Percentiles rank a stretch among this genome's conserved stretches.
phyloP scores from a whole-genome alignment of 2,329 filamentous ascomycete genomes.

The Dactylellina sp. region DNA sequence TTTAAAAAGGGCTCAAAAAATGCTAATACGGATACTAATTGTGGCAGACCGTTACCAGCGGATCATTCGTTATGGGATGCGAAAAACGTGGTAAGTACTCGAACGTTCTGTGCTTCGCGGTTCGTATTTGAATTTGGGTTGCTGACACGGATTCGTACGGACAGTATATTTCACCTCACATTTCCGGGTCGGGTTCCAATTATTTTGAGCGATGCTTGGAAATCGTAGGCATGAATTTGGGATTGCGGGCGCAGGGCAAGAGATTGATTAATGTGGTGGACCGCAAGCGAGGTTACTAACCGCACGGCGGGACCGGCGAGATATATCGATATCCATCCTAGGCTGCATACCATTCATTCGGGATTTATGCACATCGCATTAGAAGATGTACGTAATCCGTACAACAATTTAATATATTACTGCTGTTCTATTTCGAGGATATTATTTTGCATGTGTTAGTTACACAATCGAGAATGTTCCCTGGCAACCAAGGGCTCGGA shows the following conservation, averaged over 20 bases:
- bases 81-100: constrained; percentile 73
- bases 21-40: neutral
- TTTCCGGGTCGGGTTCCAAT: constrained; percentile 69
- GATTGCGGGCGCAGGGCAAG: constrained; percentile 68
- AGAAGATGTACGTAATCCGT: too few species aligned
- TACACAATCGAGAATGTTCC: too few species aligned
- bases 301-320: neutral
- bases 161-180: constrained; percentile 65
- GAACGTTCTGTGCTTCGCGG: neutral
- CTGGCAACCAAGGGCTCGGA: neutral
- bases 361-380: too few species aligned
- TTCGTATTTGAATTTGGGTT: neutral
- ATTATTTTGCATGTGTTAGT: too few species aligned
- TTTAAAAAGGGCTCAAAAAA: too few species aligned
- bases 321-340: neutral
- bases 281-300: constrained; percentile 72
- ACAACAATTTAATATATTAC: too few species aligned
- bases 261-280: constrained; percentile 73
- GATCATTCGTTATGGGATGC: constrained; percentile 77
- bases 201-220: constrained; percentile 72
- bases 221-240: constrained; percentile 71
- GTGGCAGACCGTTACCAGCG: constrained; percentile 70
- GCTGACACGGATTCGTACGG: neutral
- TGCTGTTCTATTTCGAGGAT: too few species aligned
- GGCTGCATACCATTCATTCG: too few species aligned